phyloP scores from a whole-genome alignment of 1,139 yeast genomes.

The Arxiozyma heterogenica region DNA sequence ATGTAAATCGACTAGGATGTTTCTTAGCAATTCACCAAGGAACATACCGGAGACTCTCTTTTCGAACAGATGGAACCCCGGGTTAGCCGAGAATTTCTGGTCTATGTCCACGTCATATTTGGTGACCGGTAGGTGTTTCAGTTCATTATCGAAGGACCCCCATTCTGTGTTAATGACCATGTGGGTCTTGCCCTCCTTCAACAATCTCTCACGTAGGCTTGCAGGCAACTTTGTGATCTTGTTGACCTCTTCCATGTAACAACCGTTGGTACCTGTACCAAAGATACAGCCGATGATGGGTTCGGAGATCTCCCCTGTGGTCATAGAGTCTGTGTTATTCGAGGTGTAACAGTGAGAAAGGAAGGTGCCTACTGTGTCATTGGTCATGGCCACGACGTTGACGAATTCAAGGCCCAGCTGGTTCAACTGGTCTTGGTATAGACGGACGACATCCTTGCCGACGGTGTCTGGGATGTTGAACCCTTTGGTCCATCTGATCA shows the following conservation, averaged over 20 bases:
- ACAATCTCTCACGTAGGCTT: constrained; percentile 32
- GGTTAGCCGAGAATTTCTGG: constrained; percentile 59
- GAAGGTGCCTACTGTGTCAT: constrained; percentile 91
- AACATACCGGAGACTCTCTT: constrained; percentile 93
- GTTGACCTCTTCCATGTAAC: constrained; percentile 68
- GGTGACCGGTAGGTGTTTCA: constrained; percentile 63
- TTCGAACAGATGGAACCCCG: constrained; percentile 84
- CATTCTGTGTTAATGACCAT: constrained; percentile 95
- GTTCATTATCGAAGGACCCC: constrained; percentile 90
- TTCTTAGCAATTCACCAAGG: constrained; percentile 79
- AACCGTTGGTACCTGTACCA: constrained; percentile 97
- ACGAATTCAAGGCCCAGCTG: constrained; percentile 40
- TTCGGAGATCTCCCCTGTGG: constrained; percentile 53
- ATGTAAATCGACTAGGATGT: constrained; percentile 58
- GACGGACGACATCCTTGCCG: constrained; percentile 68
- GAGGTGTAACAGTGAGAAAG: constrained; percentile 77
- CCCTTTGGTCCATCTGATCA: constrained; percentile 95
- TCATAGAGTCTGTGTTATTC: constrained; percentile 35
- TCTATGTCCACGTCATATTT: constrained; percentile 67
- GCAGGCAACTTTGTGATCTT: constrained; percentile 57
- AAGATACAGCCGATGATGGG: constrained; percentile 84
- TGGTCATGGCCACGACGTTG: constrained; percentile 77
- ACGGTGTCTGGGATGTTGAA: constrained; percentile 77
- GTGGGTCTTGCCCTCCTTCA: constrained; percentile 45
- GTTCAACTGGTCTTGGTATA: constrained; percentile 64